These are phyloP conservation scores for Nicotiana tabacum DNA, from an alignment of 257 asterid genomes.

Conservation along the genomic window DNA sequence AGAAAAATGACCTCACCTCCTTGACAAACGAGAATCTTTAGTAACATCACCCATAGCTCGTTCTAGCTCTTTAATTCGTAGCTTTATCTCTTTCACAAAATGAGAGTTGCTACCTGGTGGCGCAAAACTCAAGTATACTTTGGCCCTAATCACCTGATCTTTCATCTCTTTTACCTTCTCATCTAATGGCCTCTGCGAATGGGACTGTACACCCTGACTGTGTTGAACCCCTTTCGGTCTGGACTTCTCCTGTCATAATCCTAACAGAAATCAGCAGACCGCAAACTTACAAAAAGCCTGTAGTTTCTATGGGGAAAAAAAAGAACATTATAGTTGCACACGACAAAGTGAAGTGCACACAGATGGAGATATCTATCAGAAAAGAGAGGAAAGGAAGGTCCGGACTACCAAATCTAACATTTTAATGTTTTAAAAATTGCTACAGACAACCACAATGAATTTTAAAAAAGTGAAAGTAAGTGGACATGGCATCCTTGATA, in stretches of 20 bases:
- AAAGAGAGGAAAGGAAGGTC: neutral
- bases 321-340: neutral
- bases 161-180: conserved; percentile 76
- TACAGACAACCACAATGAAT: no score
- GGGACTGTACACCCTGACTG: conserved; percentile 26
- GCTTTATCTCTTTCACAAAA: conserved; percentile 73
- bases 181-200: conserved; percentile 33
- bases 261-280: conserved; percentile 18
- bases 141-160: conserved; percentile 85
- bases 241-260: conserved; percentile 43
- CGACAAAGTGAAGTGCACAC: neutral
- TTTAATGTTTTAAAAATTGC: neutral
- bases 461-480: neutral
- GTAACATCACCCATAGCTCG: conserved; percentile 51
- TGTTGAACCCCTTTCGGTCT: conserved; percentile 24
- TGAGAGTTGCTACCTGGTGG: conserved; percentile 71
- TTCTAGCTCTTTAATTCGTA: conserved; percentile 82
- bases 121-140: conserved; percentile 53
- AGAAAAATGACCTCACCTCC: conserved; percentile 41
- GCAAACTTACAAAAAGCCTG: neutral
- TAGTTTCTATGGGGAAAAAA: neutral
- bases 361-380: neutral
- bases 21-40: conserved; percentile 59
- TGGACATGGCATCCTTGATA: neutral
- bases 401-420: neutral